Base-by-base conservation (phyloP, 805 yeast species). In the Monosporozyma unispora region DNA sequence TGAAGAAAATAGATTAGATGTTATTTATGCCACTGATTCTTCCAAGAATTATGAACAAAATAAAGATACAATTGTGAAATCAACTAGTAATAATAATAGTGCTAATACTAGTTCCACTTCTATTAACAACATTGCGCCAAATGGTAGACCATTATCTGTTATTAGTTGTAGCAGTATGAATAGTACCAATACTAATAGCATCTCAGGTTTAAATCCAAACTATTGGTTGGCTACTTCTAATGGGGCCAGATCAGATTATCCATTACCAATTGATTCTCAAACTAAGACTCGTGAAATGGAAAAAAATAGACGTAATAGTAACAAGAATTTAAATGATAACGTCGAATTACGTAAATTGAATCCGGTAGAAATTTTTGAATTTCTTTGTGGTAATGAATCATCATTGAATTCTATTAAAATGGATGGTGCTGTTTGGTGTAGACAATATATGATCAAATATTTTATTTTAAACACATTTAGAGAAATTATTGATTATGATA, bases 401-500 rank as follows among this genome's bases (percentile, higher is more conserved):
- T 37, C 19, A 7, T 48, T 59, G 14, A 41, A 43, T 23, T 47
- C n/a, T 22, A 39, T 63, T 14, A 53, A 51, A 11, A 55, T 64
- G 56, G 61, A 62, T 31, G 54, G 56, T 25, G 57, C 56, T 21
- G 61, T 61, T 19, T 64, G 69, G 69, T 62, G 66, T 46, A 58
- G 61, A 45, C 64, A 61, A 47, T 52, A 48, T 14, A 62, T 63
- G 61, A 55, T 64, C 9, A 59, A 58, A 47, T 50, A 55, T 23
- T 58, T 58, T 40, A 55, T 63, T 2, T 25, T 59, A 23, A 49
- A 45, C 25, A 53, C 53, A 28, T 55, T 55, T 29, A 39, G 38
- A 8, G 48, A 52, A 23, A 10, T 35, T 2, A 33, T 28, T 16
- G 11, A 16, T 22, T 46, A 44, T n/a, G 44, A 48, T 22, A 41